A percentile compares a stretch with the other conserved stretches of the same genome.
Evolutionary conservation across 345 rosid genomes (phyloP).

Genomic region (Citrus glauca): DNA sequence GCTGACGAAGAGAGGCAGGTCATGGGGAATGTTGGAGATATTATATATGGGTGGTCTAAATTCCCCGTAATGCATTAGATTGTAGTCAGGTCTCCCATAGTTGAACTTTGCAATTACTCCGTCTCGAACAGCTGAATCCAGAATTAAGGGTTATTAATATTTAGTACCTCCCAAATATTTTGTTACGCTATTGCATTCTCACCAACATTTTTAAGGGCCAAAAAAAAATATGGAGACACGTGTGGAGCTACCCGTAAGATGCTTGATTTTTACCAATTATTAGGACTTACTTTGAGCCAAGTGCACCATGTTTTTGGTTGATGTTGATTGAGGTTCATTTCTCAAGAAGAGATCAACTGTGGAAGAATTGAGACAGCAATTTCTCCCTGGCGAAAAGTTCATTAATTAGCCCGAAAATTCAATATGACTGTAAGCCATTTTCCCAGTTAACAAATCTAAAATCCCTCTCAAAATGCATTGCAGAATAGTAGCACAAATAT

Average conservation of each 20-base stretch:
- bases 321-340: conserved; percentile 78
- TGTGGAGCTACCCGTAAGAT: too few relatives aligned
- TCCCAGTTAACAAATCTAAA: not conserved
- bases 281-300: conserved; percentile 70
- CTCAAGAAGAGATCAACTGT: conserved; percentile 48
- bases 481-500: not conserved
- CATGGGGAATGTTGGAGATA: conserved; percentile 66
- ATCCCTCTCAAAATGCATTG: not conserved
- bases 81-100: conserved; percentile 49
- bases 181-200: too few relatives aligned
- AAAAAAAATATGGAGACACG: too few relatives aligned
- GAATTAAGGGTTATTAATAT: too few relatives aligned
- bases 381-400: conserved; percentile 41
- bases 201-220: too few relatives aligned
- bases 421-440: not conserved
- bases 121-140: conserved; percentile 56
- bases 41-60: conserved; percentile 65
- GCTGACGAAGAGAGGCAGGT: conserved; percentile 69
- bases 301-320: conserved; percentile 84
- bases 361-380: conserved; percentile 82
- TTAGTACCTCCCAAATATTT: too few relatives aligned
- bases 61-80: conserved; percentile 60
- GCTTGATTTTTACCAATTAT: too few relatives aligned
- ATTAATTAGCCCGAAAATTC: not conserved
- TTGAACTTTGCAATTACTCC: conserved; percentile 62